These are phyloP conservation scores for Aspergillus brunneoviolaceus DNA, from an alignment of 2,329 filamentous ascomycete genomes.

Conservation along the genomic window DNA sequence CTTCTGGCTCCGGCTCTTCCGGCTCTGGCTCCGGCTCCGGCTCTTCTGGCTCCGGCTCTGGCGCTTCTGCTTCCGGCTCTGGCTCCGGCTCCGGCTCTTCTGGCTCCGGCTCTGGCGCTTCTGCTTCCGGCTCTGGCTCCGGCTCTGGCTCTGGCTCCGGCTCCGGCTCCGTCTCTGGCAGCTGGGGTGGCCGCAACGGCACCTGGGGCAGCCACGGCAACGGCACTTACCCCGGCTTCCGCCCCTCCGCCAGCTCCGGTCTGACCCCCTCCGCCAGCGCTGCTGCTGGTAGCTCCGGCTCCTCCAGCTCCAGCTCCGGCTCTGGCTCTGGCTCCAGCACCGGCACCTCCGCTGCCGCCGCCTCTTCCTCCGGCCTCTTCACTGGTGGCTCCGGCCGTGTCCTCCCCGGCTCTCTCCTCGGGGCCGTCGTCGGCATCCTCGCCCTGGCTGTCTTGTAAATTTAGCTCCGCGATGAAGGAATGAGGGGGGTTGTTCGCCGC, in stretches of 20 bases:
- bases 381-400: conserved; percentile 13
- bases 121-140: conserved; percentile 27
- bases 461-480: background rate
- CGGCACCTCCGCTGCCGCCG: conserved; percentile 15
- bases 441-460: conserved; percentile 12
- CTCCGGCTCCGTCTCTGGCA: conserved; percentile 7
- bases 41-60: conserved; percentile 25
- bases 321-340: conserved; percentile 11
- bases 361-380: conserved; percentile 8
- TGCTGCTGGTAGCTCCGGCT: background rate
- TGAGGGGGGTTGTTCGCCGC: no score
- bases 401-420: conserved; percentile 19
- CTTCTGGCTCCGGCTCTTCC: conserved; percentile 10
- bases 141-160: no score
- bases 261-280: conserved; percentile 2
- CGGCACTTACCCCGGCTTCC: background rate
- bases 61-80: background rate
- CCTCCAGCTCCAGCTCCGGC: conserved; percentile 8
- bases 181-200: conserved; percentile 8
- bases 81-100: background rate
- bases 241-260: conserved; percentile 1
- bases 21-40: conserved; percentile 9
- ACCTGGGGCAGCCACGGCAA: conserved; percentile 12
- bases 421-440: conserved; percentile 13
- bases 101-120: conserved; percentile 14